These are phyloP conservation scores for Backusella tuberculispora DNA, from an alignment of 192 early-diverging fungal genomes.

Conservation along the genomic window DNA sequence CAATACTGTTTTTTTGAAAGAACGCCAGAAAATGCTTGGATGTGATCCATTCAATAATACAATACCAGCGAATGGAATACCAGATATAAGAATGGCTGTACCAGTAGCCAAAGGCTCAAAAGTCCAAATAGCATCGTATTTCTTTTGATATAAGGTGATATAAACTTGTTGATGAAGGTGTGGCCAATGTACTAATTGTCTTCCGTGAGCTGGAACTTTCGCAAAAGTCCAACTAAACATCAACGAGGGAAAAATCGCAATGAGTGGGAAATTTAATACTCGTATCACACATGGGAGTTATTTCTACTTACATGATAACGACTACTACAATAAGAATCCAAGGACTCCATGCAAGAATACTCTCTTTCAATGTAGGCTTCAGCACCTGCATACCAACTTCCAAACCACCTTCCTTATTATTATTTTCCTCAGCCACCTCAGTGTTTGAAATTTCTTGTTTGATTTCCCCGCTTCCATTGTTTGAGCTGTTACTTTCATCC, in stretches of 20 bases:
- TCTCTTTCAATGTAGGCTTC: constrained; percentile 32
- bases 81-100: constrained; percentile 37
- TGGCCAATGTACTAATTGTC: constrained; percentile 35
- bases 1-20: constrained; percentile 23
- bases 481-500: background rate
- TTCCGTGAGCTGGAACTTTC: constrained; percentile 21
- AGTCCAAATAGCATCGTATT: constrained; percentile 40
- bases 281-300: background rate
- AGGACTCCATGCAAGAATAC: constrained; percentile 38
- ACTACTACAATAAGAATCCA: constrained; percentile 40
- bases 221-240: constrained; percentile 39
- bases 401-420: background rate
- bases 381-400: background rate
- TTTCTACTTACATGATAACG: constrained; percentile 39
- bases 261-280: background rate
- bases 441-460: background rate
- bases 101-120: constrained; percentile 47
- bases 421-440: background rate
- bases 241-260: background rate
- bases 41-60: constrained; percentile 32
- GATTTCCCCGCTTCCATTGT: background rate
- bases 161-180: constrained; percentile 41
- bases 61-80: constrained; percentile 24
- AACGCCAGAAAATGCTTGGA: constrained; percentile 23
- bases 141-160: constrained; percentile 40